These are phyloP conservation scores for Cercis canadensis DNA, from an alignment of 306 rosid species.

Conservation along the genomic window DNA sequence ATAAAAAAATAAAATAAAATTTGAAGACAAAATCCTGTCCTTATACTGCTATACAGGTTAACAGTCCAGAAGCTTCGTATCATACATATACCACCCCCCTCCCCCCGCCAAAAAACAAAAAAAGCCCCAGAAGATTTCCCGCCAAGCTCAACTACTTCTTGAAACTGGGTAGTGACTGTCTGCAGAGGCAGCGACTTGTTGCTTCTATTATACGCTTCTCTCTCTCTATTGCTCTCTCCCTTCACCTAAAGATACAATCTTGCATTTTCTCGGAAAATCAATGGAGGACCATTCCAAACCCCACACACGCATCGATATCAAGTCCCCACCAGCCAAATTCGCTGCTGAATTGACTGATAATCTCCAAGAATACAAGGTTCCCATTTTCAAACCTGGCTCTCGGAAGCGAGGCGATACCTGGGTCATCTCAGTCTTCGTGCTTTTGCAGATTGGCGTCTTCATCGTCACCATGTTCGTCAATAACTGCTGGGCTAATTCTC, in stretches of 20 bases:
- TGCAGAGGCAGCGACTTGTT: not conserved
- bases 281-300: conserved; percentile 47
- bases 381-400: conserved; percentile 44
- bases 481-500: conserved; percentile 80
- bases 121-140: conserved; percentile 44
- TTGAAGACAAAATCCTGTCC: too few species aligned
- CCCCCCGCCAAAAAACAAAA: too few species aligned
- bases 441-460: conserved; percentile 75
- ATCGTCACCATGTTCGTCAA: conserved; percentile 74
- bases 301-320: conserved; percentile 58
- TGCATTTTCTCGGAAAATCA: conserved; percentile 29
- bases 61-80: too few species aligned
- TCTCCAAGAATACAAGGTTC: conserved; percentile 45
- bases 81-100: too few species aligned
- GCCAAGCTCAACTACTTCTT: conserved; percentile 63
- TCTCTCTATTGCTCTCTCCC: conserved; percentile 24
- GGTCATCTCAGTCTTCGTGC: conserved; percentile 80
- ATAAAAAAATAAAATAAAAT: too few species aligned
- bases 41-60: too few species aligned
- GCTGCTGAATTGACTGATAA: conserved; percentile 19
- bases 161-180: conserved; percentile 22
- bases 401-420: conserved; percentile 72
- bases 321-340: conserved; percentile 36
- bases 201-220: not conserved
- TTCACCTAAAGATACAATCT: conserved; percentile 2